Conservation (phyloP, 2,329 filamentous ascomycete species). For the Chrysoporthe deuterocubensis region DNA sequence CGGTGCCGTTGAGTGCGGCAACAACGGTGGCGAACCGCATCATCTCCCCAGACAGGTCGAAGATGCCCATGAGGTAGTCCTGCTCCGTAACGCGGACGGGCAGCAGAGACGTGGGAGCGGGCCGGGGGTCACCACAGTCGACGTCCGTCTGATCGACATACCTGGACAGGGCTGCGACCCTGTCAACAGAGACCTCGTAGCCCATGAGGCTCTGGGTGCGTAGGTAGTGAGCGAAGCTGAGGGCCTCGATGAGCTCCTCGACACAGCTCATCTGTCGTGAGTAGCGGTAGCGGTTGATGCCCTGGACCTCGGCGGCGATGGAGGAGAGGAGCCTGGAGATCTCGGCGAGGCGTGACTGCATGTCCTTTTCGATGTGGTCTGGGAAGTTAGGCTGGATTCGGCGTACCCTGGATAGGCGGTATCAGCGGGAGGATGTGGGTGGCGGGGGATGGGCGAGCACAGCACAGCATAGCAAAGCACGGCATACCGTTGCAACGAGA, state of each 20-base stretch:
- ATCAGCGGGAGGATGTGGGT: neutral
- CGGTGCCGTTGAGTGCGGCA: slow-evolving; percentile 72
- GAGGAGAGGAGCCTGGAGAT: slow-evolving; percentile 71
- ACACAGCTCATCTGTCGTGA: slow-evolving; percentile 78
- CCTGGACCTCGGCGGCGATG: slow-evolving; percentile 74
- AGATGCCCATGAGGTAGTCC: slow-evolving; percentile 89
- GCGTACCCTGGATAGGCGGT: slow-evolving; percentile 59
- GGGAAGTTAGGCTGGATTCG: slow-evolving; percentile 67
- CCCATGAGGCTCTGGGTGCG: slow-evolving; percentile 75
- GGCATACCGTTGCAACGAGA: slow-evolving; percentile 76
- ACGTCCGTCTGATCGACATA: slow-evolving; percentile 36
- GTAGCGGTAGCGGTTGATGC: slow-evolving; percentile 84
- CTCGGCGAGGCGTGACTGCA: slow-evolving; percentile 68
- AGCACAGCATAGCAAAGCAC: neutral
- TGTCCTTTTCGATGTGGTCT: slow-evolving; percentile 69
- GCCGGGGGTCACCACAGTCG: slow-evolving; percentile 38
- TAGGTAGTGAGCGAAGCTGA: slow-evolving; percentile 89
- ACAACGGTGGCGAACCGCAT: slow-evolving; percentile 95
- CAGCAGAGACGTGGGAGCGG: slow-evolving; percentile 30
- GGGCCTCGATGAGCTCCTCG: slow-evolving; percentile 92
- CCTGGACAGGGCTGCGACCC: slow-evolving; percentile 44
- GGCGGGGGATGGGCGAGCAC: neutral
- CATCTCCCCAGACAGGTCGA: slow-evolving; percentile 92
- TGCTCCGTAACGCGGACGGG: slow-evolving; percentile 70
- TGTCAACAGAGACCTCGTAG: slow-evolving; percentile 59